Evolutionary conservation across 1,139 yeast species (phyloP).

Genomic region (Candida albicans): DNA sequence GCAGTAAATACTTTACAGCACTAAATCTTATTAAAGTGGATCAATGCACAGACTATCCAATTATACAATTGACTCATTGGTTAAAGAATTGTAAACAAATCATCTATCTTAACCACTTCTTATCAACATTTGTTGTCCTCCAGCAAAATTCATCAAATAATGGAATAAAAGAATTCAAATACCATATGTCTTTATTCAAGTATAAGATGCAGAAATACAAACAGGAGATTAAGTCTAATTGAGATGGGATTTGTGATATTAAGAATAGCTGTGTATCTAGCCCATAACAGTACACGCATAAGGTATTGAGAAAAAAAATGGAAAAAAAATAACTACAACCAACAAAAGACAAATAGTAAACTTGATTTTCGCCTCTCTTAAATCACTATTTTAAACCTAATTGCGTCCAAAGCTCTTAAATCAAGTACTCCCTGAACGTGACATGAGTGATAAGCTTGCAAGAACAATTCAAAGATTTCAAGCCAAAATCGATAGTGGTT

Average conservation of each 20-base stretch:
- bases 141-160: neutral
- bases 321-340: no score
- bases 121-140: conserved; percentile 2
- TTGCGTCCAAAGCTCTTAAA: neutral
- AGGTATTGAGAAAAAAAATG: no score
- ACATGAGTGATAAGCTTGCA: conserved; percentile 46
- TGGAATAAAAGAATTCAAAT: conserved; percentile 1
- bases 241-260: neutral
- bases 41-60: conserved; percentile 11
- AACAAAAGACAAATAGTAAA: no score
- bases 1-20: neutral
- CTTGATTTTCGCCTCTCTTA: no score
- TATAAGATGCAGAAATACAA: neutral
- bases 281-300: no score
- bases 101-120: conserved; percentile 5
- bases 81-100: conserved; percentile 5
- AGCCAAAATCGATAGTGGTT: conserved; percentile 67
- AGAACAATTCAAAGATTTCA: conserved; percentile 66
- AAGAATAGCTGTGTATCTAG: no score
- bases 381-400: neutral
- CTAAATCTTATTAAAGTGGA: conserved; percentile 10
- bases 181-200: conserved; percentile 1
- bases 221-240: neutral
- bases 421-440: neutral
- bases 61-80: conserved; percentile 6